Percentiles rank a stretch among this genome's conserved stretches.
Conservation (phyloP, 2,329 filamentous ascomycete species). For the Fusarium scirpi region DNA sequence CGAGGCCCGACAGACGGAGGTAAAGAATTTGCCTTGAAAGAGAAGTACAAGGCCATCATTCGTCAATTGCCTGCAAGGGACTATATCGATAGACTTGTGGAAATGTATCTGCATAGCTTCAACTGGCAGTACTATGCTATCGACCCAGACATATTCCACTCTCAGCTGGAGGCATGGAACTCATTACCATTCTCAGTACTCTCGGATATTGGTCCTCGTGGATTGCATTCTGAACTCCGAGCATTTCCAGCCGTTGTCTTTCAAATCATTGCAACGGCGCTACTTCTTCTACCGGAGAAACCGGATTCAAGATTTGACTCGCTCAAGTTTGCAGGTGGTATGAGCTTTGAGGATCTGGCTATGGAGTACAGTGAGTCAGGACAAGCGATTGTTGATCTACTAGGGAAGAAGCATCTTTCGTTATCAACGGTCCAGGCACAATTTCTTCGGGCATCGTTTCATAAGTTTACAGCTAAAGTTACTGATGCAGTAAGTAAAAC, state of each 20-base stretch:
- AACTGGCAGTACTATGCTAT: conserved; percentile 70
- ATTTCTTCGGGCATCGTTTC: conserved; percentile 66
- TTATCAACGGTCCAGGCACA: conserved; percentile 68
- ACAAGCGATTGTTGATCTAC: conserved; percentile 62
- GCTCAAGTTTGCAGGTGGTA: conserved; percentile 69
- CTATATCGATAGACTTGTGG: conserved; percentile 66
- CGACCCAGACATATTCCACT: conserved; percentile 64
- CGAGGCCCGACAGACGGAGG: conserved; percentile 22
- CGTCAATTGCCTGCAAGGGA: conserved; percentile 67
- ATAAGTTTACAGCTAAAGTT: conserved; percentile 70
- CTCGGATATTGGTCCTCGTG: conserved; percentile 62
- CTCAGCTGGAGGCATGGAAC: conserved; percentile 67
- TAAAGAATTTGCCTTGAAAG: conserved; percentile 56
- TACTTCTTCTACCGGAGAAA: conserved; percentile 64
- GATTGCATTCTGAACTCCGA: conserved; percentile 63
- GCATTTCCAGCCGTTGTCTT: conserved; percentile 71
- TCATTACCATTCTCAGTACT: conserved; percentile 64
- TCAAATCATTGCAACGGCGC: conserved; percentile 66
- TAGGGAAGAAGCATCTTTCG: conserved; percentile 69
- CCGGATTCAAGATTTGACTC: conserved; percentile 63
- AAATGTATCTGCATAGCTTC: conserved; percentile 67
- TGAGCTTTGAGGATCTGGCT: conserved; percentile 71
- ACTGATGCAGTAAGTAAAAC: conserved; percentile 62
- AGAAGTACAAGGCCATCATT: conserved; percentile 70
- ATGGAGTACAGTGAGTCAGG: conserved; percentile 71